Evolutionary conservation across 2,329 filamentous ascomycete species (phyloP).

Genomic region (Raffaelea arxii): DNA sequence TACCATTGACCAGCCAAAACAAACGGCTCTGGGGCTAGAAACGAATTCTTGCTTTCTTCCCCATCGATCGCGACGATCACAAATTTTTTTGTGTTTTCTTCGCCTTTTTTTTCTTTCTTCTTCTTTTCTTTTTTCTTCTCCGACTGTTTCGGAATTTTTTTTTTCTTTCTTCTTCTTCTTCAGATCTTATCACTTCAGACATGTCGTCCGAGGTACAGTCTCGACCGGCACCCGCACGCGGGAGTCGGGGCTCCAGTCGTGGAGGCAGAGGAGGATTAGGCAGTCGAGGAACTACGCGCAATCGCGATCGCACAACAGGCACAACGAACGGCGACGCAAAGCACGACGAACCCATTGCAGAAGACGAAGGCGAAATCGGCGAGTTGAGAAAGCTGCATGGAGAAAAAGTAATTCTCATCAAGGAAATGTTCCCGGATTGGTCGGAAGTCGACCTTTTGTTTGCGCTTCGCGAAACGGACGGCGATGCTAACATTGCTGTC

Average conservation of each 20-base stretch:
- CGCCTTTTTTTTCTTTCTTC: not conserved
- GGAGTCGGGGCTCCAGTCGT: conserved; percentile 73
- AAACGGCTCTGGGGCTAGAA: no score
- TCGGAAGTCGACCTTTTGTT: conserved; percentile 91
- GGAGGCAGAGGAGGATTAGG: conserved; percentile 72
- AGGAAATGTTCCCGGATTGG: conserved; percentile 93
- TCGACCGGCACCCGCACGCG: conserved; percentile 73
- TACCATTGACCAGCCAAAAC: no score
- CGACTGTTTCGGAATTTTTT: not conserved
- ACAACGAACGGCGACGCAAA: conserved; percentile 63
- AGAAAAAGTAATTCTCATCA: conserved; percentile 67
- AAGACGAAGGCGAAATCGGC: conserved; percentile 82
- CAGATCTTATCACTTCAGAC: conserved; percentile 29
- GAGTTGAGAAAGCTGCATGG: conserved; percentile 87
- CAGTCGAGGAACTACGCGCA: conserved; percentile 60
- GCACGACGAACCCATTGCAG: conserved; percentile 47
- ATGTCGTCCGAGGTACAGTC: conserved; percentile 97
- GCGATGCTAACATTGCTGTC: conserved; percentile 65
- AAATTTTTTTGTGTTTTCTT: not conserved
- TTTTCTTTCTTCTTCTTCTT: conserved; percentile 8
- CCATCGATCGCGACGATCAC: no score
- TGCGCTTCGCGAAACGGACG: conserved; percentile 79
- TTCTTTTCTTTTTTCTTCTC: not conserved
- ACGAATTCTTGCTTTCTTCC: no score
- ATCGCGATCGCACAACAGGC: conserved; percentile 40